Evolutionary conservation across 176 grass and related monocot genomes (phyloP), one percentile per base, ranked within the genome.

Genomic region (Triticum monococcum): DNA sequence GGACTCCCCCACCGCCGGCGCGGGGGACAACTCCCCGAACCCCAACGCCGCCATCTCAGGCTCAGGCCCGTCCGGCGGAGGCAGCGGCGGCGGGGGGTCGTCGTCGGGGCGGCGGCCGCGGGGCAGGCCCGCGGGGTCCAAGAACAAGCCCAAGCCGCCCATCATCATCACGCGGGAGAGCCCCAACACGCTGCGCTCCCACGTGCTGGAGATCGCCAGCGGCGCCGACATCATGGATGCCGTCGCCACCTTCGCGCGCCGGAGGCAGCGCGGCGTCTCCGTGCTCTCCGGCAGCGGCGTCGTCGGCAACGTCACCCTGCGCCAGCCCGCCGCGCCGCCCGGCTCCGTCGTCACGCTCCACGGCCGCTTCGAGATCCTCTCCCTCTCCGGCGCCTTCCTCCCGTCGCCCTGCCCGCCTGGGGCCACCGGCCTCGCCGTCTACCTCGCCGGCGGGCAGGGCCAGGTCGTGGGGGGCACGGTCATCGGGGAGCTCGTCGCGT

Each of bases 301-400:
- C 71, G 91, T 92, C 56, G 71, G 88, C 26, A 91, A 92, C 87
- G 91, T 95, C 41, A 92, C 88, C 7, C 83, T 95, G 6, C 88
- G 93, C 73, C 93, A 95, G 67, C 91, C 93, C 16, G 90, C 86
- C 0, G 91, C 76, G 2, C 93, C 90, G 7, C 87, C 85, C 0
- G 90, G 90, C 2, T 78, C 90, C 17, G 90, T 92, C 31, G 90
- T 90, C 38, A 90, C 93, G 20, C 90, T 95, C 17, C 93, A 89
- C 24, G 93, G 93, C 63, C 86, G 93, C 26, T 95, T 95, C 87
- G 93, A 95, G 86, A 95, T 95, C 86, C 88, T 95, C 12, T 95
- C 91, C 33, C 82, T 95, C 11, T 92, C 93, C 2, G 93, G 93
- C 24, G 90, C 93, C 22, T 95, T 95, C 28, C 90, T 95, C 7